Evolutionary conservation across 2,329 filamentous ascomycete species (phyloP), one percentile per base, ranked within the genome.

Genomic region (Trichoderma simmonsii): DNA sequence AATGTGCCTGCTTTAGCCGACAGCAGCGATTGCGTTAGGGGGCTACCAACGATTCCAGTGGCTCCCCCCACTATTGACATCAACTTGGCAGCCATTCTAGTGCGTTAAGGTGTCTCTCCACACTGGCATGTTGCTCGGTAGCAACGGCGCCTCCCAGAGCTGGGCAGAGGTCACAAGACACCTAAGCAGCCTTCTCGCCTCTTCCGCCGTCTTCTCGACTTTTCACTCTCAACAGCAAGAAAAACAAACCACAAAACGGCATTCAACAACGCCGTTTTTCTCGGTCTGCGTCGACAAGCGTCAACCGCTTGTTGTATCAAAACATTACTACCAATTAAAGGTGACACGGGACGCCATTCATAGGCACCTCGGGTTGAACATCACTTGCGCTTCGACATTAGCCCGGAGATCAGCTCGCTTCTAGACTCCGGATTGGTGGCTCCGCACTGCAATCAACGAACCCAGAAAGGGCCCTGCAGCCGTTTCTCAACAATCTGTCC

Each of bases 401-500:
- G 48, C 26, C 68, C 59, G 43, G 15, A 57, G 51, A 59, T 64
- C 32, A 64, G 60, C 36, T 71, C 48, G 69, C 69, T 59, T 71
- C 69, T 64, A 64, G 60, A 64, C 69, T 71, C 24, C 69, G 61
- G 51, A 60, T 66, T 66, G 54, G 62, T 36, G 69, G 69, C 69
- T 71, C 68, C 68, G 68, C 68, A 26, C 68, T 71, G 48, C 43
- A 57, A 51, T 48, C 69, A 64, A 65, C 32, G 51, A 57, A 26
- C 28, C 51, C 28, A 34, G 34, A 48, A 43, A 51, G 51, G 51
- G 39, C 54, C 71, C 71, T 70, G 54, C 71, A 70, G 60, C 66
- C 30, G 71, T 54, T 71, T 73, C 71, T 73, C 71, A 73, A 73
- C 71, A 73, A 73, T 71, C 71, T 39, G 48, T 48, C 21, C 68